Evolutionary conservation across 306 rosid genomes (phyloP).

Genomic region (Prinsepia uniflora): DNA sequence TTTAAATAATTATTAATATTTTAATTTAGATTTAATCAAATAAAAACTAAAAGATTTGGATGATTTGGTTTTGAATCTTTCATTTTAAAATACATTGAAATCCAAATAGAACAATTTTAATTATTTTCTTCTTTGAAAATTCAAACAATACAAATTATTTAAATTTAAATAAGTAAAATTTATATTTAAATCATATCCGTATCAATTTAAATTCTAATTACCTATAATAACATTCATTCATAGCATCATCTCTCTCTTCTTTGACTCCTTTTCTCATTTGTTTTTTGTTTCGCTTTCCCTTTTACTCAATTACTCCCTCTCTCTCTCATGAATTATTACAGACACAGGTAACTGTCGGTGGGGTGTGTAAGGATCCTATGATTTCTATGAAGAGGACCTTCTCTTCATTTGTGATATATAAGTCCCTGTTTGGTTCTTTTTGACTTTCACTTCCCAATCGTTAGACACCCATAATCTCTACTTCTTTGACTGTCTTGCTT

Average conservation of each 20-base stretch:
- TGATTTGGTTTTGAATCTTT: too few species aligned
- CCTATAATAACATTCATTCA: too few species aligned
- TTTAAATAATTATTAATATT: too few species aligned
- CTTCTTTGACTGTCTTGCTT: slow-evolving; percentile 2
- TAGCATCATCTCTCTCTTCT: background rate
- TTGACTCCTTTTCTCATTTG: slow-evolving; percentile 15
- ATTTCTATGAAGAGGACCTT: background rate
- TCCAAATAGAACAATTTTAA: too few species aligned
- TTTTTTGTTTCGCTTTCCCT: background rate
- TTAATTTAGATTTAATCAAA: too few species aligned
- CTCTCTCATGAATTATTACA: slow-evolving; percentile 23
- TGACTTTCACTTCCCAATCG: slow-evolving; percentile 20
- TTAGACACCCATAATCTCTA: background rate
- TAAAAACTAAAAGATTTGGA: too few species aligned
- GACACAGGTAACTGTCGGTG: slow-evolving; percentile 40
- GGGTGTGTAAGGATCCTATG: slow-evolving; percentile 43
- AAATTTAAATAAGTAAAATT: too few species aligned
- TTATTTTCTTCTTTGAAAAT: too few species aligned
- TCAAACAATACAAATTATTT: too few species aligned
- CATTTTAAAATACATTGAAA: too few species aligned
- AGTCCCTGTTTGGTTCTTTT: background rate
- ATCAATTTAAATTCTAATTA: too few species aligned
- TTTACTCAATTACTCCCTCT: background rate
- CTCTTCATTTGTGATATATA: background rate
- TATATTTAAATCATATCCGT: too few species aligned